Percentiles rank a stretch among this genome's conserved stretches.
Evolutionary conservation across 768 basidiomycete species (phyloP).

Genomic region (Tulasnella sp.): DNA sequence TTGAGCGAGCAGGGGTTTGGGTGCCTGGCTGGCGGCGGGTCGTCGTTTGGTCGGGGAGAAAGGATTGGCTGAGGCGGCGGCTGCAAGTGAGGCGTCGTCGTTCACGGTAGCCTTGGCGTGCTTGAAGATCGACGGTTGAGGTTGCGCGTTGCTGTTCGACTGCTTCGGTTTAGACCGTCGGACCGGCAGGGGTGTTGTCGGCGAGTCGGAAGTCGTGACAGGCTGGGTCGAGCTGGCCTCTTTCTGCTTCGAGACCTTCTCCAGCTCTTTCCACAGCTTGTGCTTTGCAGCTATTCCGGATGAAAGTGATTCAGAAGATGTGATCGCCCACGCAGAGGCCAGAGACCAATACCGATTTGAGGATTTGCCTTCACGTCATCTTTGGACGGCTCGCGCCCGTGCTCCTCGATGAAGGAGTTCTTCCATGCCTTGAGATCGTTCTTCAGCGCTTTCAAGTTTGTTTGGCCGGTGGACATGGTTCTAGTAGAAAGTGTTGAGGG

Average conservation of each 20-base stretch:
- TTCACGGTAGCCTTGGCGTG: not conserved
- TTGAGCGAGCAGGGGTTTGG: not conserved
- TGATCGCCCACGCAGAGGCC: not conserved
- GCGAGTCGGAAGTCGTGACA: not conserved
- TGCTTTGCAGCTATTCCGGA: slow-evolving; percentile 33
- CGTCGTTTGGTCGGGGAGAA: slow-evolving; percentile 31
- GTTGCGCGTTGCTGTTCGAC: slow-evolving; percentile 2
- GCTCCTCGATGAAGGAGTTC: slow-evolving; percentile 31
- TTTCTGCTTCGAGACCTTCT: slow-evolving; percentile 25
- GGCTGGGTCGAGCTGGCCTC: not conserved
- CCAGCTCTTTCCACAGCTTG: slow-evolving; percentile 33
- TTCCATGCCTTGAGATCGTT: slow-evolving; percentile 37
- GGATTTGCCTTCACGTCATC: slow-evolving; percentile 35
- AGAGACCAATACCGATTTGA: slow-evolving; percentile 32
- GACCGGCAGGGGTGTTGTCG: not conserved
- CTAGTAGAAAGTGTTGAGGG: not conserved
- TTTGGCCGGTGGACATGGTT: slow-evolving; percentile 22
- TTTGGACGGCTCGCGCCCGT: slow-evolving; percentile 34
- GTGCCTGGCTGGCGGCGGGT: not conserved
- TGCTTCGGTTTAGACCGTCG: not conserved
- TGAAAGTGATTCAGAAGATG: not conserved
- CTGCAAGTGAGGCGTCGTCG: not conserved
- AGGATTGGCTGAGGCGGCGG: slow-evolving; percentile 20
- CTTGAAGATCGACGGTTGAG: slow-evolving; percentile 2
- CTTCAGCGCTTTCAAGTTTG: slow-evolving; percentile 30